phyloP scores from a whole-genome alignment of 331 rosid species.

The Rosa hybrid region DNA sequence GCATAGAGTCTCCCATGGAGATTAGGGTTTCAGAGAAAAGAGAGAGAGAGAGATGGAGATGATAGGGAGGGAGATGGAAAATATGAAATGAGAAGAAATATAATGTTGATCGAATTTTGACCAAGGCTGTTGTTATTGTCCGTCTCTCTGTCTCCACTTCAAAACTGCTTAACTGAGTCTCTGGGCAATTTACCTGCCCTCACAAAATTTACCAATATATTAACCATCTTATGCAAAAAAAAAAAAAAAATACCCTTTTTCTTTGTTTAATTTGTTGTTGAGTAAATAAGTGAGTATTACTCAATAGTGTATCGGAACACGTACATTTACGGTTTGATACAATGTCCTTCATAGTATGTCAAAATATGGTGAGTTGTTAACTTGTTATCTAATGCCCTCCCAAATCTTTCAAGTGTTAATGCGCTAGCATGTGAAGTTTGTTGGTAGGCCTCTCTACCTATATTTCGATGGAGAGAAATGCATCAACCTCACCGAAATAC shows the following conservation, averaged over 20 bases:
- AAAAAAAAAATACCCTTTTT: too few species aligned
- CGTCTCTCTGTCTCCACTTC: neutral
- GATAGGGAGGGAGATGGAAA: slow-evolving; percentile 16
- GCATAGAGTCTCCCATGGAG: slow-evolving; percentile 73
- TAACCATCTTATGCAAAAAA: neutral
- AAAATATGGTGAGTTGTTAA: too few species aligned
- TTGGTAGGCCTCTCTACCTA: too few species aligned
- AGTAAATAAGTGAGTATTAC: neutral
- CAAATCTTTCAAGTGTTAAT: too few species aligned
- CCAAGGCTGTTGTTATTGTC: neutral
- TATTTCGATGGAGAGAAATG: too few species aligned
- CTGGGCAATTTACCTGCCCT: neutral
- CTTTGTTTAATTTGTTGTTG: neutral
- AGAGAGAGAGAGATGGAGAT: slow-evolving; percentile 1
- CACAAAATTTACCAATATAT: neutral
- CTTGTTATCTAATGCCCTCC: too few species aligned
- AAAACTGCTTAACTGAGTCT: neutral
- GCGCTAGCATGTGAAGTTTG: too few species aligned
- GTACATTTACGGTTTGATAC: neutral
- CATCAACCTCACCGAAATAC: too few species aligned
- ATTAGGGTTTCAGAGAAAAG: slow-evolving; percentile 41
- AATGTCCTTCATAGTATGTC: too few species aligned
- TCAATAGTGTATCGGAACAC: neutral
- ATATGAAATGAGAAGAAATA: neutral
- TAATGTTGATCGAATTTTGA: neutral